Percentiles rank a stretch among this genome's conserved stretches.
These are phyloP conservation scores for Paramecium primaurelia DNA, from an alignment of 73 alveolate species.

Conservation along the genomic window DNA sequence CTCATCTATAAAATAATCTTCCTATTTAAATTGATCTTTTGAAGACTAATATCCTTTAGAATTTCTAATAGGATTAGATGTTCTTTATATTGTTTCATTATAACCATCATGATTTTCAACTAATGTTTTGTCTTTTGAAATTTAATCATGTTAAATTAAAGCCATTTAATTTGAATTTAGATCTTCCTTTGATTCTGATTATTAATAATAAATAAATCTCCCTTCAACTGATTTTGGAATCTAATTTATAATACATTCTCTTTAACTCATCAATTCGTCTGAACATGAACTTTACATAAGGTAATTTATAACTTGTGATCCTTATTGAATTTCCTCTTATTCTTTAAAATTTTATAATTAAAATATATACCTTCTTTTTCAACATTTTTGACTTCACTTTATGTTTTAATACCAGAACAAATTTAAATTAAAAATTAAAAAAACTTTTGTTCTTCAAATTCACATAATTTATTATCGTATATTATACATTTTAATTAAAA, in stretches of 20 bases:
- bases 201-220: background rate
- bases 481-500: background rate
- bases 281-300: background rate
- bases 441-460: background rate
- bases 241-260: background rate
- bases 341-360: background rate
- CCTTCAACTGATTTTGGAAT: slow-evolving; percentile 9
- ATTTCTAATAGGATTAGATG: background rate
- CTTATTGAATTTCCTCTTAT: background rate
- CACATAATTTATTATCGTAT: background rate
- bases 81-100: background rate
- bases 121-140: background rate
- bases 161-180: background rate
- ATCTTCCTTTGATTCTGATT: background rate
- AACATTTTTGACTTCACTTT: background rate
- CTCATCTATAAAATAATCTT: background rate
- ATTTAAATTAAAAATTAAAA: background rate
- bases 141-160: background rate
- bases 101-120: background rate
- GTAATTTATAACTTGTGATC: background rate
- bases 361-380: background rate
- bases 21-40: background rate
- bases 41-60: background rate
- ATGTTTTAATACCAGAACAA: background rate
- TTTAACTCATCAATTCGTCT: background rate